Evolutionary conservation across 2,329 filamentous ascomycete genomes (phyloP), one percentile per base, ranked within the genome.

Genomic region (Alternaria solani): DNA sequence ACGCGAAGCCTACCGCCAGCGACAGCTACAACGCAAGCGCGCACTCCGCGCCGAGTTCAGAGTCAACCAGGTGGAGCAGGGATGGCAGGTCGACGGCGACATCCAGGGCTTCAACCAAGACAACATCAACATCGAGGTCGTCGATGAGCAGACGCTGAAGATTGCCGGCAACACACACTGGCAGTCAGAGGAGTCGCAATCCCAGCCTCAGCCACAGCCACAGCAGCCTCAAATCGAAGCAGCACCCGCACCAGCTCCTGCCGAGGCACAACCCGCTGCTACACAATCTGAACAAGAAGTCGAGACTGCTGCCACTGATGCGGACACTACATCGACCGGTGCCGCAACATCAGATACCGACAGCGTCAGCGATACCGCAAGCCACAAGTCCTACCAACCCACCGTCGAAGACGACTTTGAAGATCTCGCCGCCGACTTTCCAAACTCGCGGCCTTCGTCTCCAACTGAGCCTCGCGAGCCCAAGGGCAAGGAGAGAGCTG

Each of bases 321-420:
- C 32, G 5, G 32, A 66, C 25, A 60, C 56, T 7, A 57, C 63
- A 3, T 60, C 63, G 5, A 39, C 58, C 23, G 61, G 63, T 14
- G 57, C 61, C 18, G 63, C 57, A 18, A 70, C 67, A 8, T 61
- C 67, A 47, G 62, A 71, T 28, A 73, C 67, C 55, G 75, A 77
- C 26, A 73, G 68, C 51, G 73, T 77, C 23, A 74, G 69, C 57
- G 75, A 77, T 23, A 75, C 73, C 3, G 56, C 63, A 25, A 74
- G 69, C 2, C 72, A 73, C 28, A 76, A 71, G 54, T 77, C 75
- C 2, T 77, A 77, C 55, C 75, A 78, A 44, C 38, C 75, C 1
- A 77, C 75, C 11, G 74, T 78, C 1, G 75, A 78, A 44, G 75
- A 78, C 46, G 75, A 77, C 57, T 77, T 72, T 30, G 75, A 78